A percentile compares a stretch with the other conserved stretches of the same genome.
phyloP scores from a whole-genome alignment of 1,139 yeast species.

The Kodamaea suecica region DNA sequence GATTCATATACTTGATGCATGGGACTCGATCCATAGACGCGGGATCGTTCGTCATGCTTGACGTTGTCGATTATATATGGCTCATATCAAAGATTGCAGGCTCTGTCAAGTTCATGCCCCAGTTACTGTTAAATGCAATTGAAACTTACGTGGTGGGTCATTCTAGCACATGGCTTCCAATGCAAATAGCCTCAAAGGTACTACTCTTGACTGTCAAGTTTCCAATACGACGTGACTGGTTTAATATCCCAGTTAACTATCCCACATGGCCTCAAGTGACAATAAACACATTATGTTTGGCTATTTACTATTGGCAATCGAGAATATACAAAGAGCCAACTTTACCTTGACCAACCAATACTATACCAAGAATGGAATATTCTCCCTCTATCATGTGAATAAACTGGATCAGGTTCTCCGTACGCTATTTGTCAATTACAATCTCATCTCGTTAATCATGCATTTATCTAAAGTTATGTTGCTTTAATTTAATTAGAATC shows the following conservation, averaged over 20 bases:
- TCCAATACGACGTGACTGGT: slow-evolving; percentile 17
- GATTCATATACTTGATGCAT: slow-evolving; percentile 5
- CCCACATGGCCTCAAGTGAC: slow-evolving; percentile 18
- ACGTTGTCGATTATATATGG: slow-evolving; percentile 31
- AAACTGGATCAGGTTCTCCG: too few species aligned
- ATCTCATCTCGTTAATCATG: background rate
- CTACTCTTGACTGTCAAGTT: slow-evolving; percentile 10
- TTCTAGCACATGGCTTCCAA: slow-evolving; percentile 12
- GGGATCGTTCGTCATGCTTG: slow-evolving; percentile 16
- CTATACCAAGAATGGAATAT: too few species aligned
- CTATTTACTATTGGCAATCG: too few species aligned
- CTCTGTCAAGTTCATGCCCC: slow-evolving; percentile 24
- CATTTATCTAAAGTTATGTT: background rate
- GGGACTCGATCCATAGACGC: background rate
- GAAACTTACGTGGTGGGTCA: slow-evolving; percentile 18
- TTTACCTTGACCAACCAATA: too few species aligned
- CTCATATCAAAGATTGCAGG: slow-evolving; percentile 17
- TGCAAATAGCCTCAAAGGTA: slow-evolving; percentile 11
- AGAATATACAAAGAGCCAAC: too few species aligned
- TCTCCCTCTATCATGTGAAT: too few species aligned
- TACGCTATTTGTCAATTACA: slow-evolving; percentile 1
- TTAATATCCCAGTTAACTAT: slow-evolving; percentile 25
- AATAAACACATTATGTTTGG: background rate
- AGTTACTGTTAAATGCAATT: slow-evolving; percentile 28
- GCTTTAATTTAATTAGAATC: slow-evolving; percentile 42